A percentile compares a stretch with the other conserved stretches of the same genome.
phyloP scores from a whole-genome alignment of 1,284 basidiomycete species.

The Ganoderma lingzhi region DNA sequence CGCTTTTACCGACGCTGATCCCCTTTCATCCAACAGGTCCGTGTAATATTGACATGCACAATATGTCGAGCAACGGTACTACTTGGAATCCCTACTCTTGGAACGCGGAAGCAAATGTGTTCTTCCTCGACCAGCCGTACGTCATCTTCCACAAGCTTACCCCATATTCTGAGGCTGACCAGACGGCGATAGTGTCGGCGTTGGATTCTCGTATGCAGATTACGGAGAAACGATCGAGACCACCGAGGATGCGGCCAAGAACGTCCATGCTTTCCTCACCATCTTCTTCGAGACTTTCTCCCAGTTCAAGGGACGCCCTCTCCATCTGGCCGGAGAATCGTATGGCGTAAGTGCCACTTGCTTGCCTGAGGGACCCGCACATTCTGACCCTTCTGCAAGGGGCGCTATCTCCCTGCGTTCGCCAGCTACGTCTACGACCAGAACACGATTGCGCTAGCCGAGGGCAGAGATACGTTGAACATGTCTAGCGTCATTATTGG shows the following conservation, averaged over 20 bases:
- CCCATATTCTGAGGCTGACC: not conserved
- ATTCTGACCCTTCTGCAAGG: constrained; percentile 45
- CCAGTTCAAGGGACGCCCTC: constrained; percentile 68
- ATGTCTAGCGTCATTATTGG: constrained; percentile 70
- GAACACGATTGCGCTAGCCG: constrained; percentile 61
- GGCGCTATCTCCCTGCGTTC: constrained; percentile 84
- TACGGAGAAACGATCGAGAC: constrained; percentile 64
- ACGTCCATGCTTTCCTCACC: constrained; percentile 74
- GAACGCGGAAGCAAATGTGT: constrained; percentile 73
- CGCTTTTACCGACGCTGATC: too few species aligned
- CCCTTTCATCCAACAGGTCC: constrained; percentile 50
- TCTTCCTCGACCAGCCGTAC: constrained; percentile 76
- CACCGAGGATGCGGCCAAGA: constrained; percentile 77
- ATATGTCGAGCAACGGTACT: constrained; percentile 55
- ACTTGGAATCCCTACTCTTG: constrained; percentile 70
- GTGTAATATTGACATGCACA: constrained; percentile 61
- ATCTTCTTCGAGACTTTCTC: constrained; percentile 81
- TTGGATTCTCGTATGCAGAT: constrained; percentile 71
- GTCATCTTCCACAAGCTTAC: constrained; percentile 26
- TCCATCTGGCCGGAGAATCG: constrained; percentile 79
- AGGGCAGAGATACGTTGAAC: constrained; percentile 72
- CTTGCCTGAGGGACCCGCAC: constrained; percentile 31
- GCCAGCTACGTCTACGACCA: constrained; percentile 82
- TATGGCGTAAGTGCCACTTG: constrained; percentile 59
- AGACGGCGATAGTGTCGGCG: constrained; percentile 53